phyloP scores from a whole-genome alignment of 345 rosid genomes.

The Trapa bicornis region DNA sequence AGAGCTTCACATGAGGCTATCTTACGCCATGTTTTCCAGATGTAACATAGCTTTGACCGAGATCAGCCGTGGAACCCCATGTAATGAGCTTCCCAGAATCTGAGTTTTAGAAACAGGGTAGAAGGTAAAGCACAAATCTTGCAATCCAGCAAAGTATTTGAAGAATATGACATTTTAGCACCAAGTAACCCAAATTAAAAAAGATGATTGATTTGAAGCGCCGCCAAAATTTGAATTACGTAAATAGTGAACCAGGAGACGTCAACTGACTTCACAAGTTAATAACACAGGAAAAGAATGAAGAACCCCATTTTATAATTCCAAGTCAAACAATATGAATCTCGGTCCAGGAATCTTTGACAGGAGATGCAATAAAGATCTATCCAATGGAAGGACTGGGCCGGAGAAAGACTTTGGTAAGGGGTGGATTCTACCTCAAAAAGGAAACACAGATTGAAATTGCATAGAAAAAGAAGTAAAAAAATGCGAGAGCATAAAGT shows the following conservation, averaged over 20 bases:
- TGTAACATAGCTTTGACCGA: conserved; percentile 95
- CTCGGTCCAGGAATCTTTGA: neutral
- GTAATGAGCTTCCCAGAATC: conserved; percentile 93
- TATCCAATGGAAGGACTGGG: no score
- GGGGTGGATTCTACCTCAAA: neutral
- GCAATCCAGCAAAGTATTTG: neutral
- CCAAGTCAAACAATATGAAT: neutral
- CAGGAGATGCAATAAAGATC: neutral
- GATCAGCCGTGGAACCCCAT: conserved; percentile 98
- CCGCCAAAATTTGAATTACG: neutral
- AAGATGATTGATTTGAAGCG: neutral
- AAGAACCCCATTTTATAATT: no score
- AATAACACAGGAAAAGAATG: neutral
- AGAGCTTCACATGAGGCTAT: conserved; percentile 1
- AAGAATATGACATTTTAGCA: neutral
- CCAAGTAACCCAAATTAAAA: neutral
- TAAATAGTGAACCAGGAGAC: neutral
- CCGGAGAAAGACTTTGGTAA: neutral
- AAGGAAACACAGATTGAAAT: neutral
- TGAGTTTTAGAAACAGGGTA: conserved; percentile 13
- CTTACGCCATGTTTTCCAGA: conserved; percentile 96
- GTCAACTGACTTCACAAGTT: neutral
- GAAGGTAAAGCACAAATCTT: neutral
- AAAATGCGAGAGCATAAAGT: neutral
- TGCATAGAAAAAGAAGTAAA: neutral